Evolutionary conservation across 768 basidiomycete genomes (phyloP), one percentile per base, ranked within the genome.

Genomic region (Lactarius vividus): DNA sequence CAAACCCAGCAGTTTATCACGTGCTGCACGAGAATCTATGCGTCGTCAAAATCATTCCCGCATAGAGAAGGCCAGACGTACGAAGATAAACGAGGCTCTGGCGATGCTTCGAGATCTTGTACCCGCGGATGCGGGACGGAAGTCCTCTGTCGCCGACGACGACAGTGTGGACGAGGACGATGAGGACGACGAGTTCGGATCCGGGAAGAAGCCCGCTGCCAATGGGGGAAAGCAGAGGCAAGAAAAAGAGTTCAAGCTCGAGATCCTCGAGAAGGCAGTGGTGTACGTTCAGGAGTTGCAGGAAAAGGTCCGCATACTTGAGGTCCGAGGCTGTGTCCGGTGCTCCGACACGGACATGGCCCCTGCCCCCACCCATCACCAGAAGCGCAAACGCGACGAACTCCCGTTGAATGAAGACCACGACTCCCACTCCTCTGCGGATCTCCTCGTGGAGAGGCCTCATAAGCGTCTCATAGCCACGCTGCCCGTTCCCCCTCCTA

Each of bases 71-170:
- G 87, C 95, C 0, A 80, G 96, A 35, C 82, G 96, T 65, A 96
- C 96, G 13, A 97, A 97, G 83, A 98, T 98, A 69, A 98, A 98
- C 73, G 89, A 93, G 59, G 93, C 95, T 0, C 82, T 98, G 6
- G 82, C 88, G 2, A 85, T 88, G 2, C 77, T 98, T 54, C 85
- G 88, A 67, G 80, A 82, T 69, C 86, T 97, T 71, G 92, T 96
- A 1, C 93, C 94, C 0, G 52, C 57, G 13, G 64, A 64, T 16
- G 40, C 46, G 79, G 9, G 81, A 83, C 60, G 53, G 83, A 82
- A 69, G 80, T 16, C 40, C 3, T 0, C 61, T 18, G 7, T 0
- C 35, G 2, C 2, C 2, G 79, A 78, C 15, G 80, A 80, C 10
- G 78, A 75, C 10, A 79, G 77, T 13, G 78, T 75, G 3, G 79